Base-by-base conservation (phyloP, 169 alveolate species). In the Cryptosporidium tyzzeri region DNA sequence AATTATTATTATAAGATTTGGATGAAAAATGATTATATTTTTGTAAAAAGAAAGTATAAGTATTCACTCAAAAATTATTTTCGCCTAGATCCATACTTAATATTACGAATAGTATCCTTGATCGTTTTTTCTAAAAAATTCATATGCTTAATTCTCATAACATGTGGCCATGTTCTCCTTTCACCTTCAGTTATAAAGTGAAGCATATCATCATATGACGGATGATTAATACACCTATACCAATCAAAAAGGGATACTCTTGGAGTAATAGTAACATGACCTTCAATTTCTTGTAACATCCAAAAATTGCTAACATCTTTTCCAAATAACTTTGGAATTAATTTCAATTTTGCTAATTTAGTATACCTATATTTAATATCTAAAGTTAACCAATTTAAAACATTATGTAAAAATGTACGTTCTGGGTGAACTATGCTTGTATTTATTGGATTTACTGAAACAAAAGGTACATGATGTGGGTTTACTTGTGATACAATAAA, bases 401-500 rank as follows among this genome's bases (percentile, higher is more conserved):
- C 67, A 21, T 70, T 59, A 31, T 85, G 68, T 33, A 85, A 45
- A 6, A 70, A 68, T 39, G 69, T 65, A 14, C 92, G 50, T 29
- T 84, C 92, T 1, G 92, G 67, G 18, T 69, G 85, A 14, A 51
- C 6, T 9, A 85, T 67, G 26, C 26, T 65, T 50, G 73, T 80
- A 23, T 65, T 80, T 12, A 33, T 61, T 26, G 73, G 55, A 62
- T 65, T 35, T 2, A 61, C 21, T 21, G 73, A 41, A 21, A 86
- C 92, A 51, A 86, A 86, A 14, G 92, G 92, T 21, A 71, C 92
- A 71, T 86, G 92, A 71, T 86, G 92, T 16, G 92, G 92, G 48
- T 86, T 86, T 45, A 86, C 92, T 45, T 86, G 92, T 10, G 92
- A 86, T 33, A 86, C 92, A 35, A 86, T 67, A 39, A 74, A 86